A percentile compares a stretch with the other conserved stretches of the same genome.
Evolutionary conservation across 306 rosid genomes (phyloP).

Genomic region (Lathyrus sativus): DNA sequence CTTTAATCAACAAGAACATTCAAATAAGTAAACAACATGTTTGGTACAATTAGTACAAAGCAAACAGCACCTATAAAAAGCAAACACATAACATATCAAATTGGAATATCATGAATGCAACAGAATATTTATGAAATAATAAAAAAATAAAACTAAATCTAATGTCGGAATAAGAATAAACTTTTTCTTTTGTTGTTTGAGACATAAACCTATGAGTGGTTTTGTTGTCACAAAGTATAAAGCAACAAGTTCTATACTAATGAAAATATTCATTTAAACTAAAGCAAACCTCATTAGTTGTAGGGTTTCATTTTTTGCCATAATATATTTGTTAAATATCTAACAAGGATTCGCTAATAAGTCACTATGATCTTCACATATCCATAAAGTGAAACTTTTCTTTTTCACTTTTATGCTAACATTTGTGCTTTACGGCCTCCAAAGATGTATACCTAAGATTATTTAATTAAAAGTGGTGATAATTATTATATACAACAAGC

Average conservation of each 20-base stretch:
- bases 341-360: slow-evolving; percentile 44
- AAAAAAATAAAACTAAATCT: not conserved
- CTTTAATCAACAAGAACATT: too few species aligned
- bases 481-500: slow-evolving; percentile 37
- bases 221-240: slow-evolving; percentile 43
- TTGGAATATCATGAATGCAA: slow-evolving; percentile 27
- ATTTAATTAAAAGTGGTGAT: slow-evolving; percentile 30
- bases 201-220: slow-evolving; percentile 44
- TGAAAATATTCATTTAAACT: slow-evolving; percentile 35
- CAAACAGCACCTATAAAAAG: not conserved
- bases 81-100: slow-evolving; percentile 3
- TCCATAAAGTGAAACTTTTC: slow-evolving; percentile 42
- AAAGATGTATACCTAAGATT: slow-evolving; percentile 37
- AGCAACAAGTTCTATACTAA: slow-evolving; percentile 38
- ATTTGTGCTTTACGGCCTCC: slow-evolving; percentile 52
- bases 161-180: slow-evolving; percentile 35
- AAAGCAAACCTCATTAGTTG: slow-evolving; percentile 36
- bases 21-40: not conserved
- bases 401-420: slow-evolving; percentile 37
- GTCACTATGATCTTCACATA: slow-evolving; percentile 39
- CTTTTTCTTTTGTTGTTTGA: slow-evolving; percentile 39
- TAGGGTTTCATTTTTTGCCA: slow-evolving; percentile 29
- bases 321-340: slow-evolving; percentile 22
- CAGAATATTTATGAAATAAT: slow-evolving; percentile 20
- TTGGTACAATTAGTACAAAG: slow-evolving; percentile 28